A percentile compares a stretch with the other conserved stretches of the same genome.
phyloP scores from a whole-genome alignment of 257 asterid genomes.

The Craterostigma plantagineum region DNA sequence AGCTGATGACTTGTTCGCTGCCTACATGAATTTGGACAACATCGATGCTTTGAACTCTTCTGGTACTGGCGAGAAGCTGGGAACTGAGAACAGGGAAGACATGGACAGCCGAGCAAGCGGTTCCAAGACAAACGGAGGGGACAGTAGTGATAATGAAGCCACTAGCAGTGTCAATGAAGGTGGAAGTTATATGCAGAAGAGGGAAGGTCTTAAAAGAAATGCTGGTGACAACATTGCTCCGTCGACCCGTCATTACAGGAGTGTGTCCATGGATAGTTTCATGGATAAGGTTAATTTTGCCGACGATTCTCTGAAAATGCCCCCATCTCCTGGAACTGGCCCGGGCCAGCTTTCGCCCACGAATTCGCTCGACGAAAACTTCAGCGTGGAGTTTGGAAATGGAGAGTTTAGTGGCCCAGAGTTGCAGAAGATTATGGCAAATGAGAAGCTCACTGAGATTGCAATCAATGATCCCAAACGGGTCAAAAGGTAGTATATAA shows the following conservation, averaged over 20 bases:
- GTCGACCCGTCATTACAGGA: conserved; percentile 35
- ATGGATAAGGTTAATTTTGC: conserved; percentile 30
- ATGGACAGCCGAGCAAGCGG: conserved; percentile 50
- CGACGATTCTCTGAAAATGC: conserved; percentile 35
- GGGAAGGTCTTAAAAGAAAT: conserved; percentile 35
- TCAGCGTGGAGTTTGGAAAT: conserved; percentile 42
- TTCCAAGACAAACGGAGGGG: conserved; percentile 17
- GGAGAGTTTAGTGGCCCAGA: conserved; percentile 56
- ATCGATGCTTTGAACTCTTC: conserved; percentile 43
- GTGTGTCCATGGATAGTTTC: conserved; percentile 52
- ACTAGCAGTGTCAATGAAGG: conserved; percentile 44
- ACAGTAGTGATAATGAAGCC: conserved; percentile 45
- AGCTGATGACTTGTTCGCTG: conserved; percentile 40
- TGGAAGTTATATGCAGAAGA: conserved; percentile 17
- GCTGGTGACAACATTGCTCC: conserved; percentile 47
- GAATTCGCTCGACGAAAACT: conserved; percentile 29
- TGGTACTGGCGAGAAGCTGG: conserved; percentile 48
- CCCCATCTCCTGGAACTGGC: conserved; percentile 32
- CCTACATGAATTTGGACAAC: conserved; percentile 44
- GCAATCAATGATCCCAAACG: conserved; percentile 54
- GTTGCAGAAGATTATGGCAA: conserved; percentile 48
- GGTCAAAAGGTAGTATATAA: conserved; percentile 32
- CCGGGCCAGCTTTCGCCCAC: conserved; percentile 29
- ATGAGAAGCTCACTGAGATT: conserved; percentile 52
- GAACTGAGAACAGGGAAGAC: conserved; percentile 41